Conservation (phyloP, 2,329 filamentous ascomycete genomes). For the Penicillium sp. region DNA sequence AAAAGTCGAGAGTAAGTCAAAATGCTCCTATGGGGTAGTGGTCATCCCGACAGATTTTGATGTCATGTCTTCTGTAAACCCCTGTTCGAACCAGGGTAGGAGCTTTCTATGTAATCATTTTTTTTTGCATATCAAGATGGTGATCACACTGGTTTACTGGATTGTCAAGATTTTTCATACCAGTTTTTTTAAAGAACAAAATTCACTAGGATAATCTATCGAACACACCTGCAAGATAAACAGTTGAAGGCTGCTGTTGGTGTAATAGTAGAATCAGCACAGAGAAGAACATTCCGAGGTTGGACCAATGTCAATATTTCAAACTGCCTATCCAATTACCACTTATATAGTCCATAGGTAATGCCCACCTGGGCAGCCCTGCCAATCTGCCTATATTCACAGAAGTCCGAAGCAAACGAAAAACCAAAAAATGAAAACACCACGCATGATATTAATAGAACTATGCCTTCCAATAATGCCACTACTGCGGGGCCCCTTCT, state of each 20-base stretch:
- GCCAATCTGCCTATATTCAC: conserved; percentile 4
- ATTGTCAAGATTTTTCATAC: not conserved
- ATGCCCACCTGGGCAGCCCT: not conserved
- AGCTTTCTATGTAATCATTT: not conserved
- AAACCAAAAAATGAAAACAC: not conserved
- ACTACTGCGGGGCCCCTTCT: conserved; percentile 25
- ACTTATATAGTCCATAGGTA: not conserved
- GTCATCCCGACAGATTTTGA: not conserved
- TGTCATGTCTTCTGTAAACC: not conserved
- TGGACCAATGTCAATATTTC: not conserved
- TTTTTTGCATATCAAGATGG: not conserved
- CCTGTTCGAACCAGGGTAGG: not conserved
- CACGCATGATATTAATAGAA: not conserved
- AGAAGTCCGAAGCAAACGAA: not conserved
- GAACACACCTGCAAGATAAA: too few relatives aligned
- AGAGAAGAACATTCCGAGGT: too few relatives aligned
- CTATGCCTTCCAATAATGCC: conserved; percentile 5
- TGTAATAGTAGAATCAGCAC: too few relatives aligned
- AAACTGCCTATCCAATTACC: not conserved
- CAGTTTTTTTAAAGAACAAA: not conserved
- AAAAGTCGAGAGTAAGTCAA: not conserved
- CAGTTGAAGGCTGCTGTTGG: too few relatives aligned
- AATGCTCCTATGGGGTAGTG: not conserved
- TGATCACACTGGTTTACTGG: not conserved
- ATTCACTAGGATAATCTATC: too few relatives aligned